Evolutionary conservation across 2,329 filamentous ascomycete species (phyloP).

Genomic region (Cladosporium sp.): DNA sequence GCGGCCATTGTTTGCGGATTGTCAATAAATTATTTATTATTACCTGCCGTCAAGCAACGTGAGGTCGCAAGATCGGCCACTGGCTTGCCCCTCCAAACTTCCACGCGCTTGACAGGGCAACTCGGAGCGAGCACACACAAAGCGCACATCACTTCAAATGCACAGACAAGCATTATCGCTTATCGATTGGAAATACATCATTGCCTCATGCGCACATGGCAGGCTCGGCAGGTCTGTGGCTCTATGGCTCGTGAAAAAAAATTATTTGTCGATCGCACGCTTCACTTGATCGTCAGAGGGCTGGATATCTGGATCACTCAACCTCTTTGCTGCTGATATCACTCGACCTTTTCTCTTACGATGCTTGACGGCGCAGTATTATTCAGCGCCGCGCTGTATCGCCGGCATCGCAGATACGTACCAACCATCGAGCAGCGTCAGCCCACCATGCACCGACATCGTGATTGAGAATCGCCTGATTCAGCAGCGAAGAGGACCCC

Average conservation of each 20-base stretch:
- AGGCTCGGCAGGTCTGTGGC: background rate
- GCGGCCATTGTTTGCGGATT: constrained; percentile 14
- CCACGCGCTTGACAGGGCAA: constrained; percentile 12
- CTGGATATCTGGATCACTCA: background rate
- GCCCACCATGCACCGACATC: constrained; percentile 11
- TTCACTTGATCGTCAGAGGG: constrained; percentile 9
- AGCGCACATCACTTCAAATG: constrained; percentile 9
- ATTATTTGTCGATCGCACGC: background rate
- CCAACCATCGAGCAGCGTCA: constrained; percentile 6
- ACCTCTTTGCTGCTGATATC: background rate
- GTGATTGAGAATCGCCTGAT: constrained; percentile 12
- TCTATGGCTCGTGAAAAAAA: background rate
- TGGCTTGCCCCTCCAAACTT: constrained; percentile 4
- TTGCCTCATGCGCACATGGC: background rate
- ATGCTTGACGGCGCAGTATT: constrained; percentile 5
- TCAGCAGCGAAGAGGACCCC: constrained; percentile 6
- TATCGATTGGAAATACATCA: constrained; percentile 7
- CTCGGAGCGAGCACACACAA: constrained; percentile 5
- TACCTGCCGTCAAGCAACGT: constrained; percentile 13
- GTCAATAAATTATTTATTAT: background rate
- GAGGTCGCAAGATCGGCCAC: constrained; percentile 16
- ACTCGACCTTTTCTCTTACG: background rate
- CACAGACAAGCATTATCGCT: constrained; percentile 6
- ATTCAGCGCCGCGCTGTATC: constrained; percentile 16
- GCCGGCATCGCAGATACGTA: constrained; percentile 14